A percentile compares a stretch with the other conserved stretches of the same genome.
Conservation (phyloP, 2,329 filamentous ascomycete genomes). For the Cryphonectria nitschkei region DNA sequence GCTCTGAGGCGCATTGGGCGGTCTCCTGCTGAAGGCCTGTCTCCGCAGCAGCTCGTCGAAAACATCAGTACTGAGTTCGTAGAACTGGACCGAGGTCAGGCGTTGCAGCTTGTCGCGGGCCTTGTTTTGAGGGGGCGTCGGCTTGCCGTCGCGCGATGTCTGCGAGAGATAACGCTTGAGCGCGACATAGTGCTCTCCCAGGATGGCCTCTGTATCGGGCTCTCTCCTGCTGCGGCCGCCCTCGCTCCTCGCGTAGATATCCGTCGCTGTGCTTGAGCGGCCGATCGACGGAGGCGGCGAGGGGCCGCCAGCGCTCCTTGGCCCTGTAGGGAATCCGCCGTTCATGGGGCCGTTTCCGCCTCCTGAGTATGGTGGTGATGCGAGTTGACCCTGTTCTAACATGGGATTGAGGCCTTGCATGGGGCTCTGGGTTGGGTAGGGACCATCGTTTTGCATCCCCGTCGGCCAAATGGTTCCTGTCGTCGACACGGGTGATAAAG, state of each 20-base stretch:
- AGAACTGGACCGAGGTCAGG: constrained; percentile 89
- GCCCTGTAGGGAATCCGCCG: constrained; percentile 57
- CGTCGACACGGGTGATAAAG: constrained; percentile 80
- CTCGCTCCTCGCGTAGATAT: constrained; percentile 68
- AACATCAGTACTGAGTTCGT: constrained; percentile 96
- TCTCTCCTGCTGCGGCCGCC: constrained; percentile 62
- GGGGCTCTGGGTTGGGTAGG: constrained; percentile 47
- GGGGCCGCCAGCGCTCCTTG: constrained; percentile 63
- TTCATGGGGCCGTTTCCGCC: constrained; percentile 65
- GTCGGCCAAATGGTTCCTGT: constrained; percentile 83
- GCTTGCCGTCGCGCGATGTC: constrained; percentile 73
- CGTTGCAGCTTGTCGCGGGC: constrained; percentile 93
- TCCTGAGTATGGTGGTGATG: constrained; percentile 72
- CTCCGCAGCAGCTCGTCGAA: constrained; percentile 92
- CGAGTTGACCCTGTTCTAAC: constrained; percentile 57
- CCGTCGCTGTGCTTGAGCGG: constrained; percentile 80
- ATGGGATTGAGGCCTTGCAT: constrained; percentile 25
- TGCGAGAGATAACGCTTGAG: constrained; percentile 76
- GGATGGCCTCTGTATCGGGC: constrained; percentile 65
- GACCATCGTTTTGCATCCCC: constrained; percentile 60
- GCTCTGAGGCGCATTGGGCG: constrained; percentile 55
- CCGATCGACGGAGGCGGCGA: constrained; percentile 90
- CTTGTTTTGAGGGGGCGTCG: constrained; percentile 77
- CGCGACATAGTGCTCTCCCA: constrained; percentile 80
- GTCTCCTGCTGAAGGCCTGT: constrained; percentile 67